Evolutionary conservation across 1,139 yeast species (phyloP).

Genomic region (Yamadazyma sp.): DNA sequence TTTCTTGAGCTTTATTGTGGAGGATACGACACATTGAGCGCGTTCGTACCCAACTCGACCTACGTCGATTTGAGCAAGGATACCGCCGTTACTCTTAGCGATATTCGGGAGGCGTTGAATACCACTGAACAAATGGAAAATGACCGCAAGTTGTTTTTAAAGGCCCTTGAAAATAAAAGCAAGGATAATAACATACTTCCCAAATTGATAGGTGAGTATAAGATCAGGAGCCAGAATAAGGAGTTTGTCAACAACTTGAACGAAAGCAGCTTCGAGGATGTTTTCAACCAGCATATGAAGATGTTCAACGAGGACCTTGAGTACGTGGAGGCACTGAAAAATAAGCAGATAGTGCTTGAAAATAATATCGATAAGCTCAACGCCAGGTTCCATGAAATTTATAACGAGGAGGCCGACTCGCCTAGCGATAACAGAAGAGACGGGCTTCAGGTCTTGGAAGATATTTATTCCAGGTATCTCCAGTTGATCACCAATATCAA

Average conservation of each 20-base stretch:
- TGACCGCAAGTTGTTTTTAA: conserved; percentile 40
- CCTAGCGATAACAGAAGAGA: conserved; percentile 37
- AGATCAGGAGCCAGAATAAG: conserved; percentile 13
- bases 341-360: conserved; percentile 45
- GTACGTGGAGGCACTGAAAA: conserved; percentile 36
- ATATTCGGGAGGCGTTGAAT: conserved; percentile 40
- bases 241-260: conserved; percentile 16
- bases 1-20: conserved; percentile 46
- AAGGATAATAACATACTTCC: conserved; percentile 52
- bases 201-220: conserved; percentile 48
- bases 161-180: conserved; percentile 44
- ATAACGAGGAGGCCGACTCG: conserved; percentile 12
- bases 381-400: conserved; percentile 29
- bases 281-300: conserved; percentile 37
- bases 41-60: conserved; percentile 52
- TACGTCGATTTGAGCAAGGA: conserved; percentile 42
- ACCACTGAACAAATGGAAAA: conserved; percentile 26
- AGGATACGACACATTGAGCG: conserved; percentile 39
- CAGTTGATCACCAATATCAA: conserved; percentile 61
- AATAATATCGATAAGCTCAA: conserved; percentile 42
- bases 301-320: conserved; percentile 42
- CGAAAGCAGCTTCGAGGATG: conserved; percentile 31
- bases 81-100: conserved; percentile 34
- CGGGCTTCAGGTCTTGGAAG: conserved; percentile 55
- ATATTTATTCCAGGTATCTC: conserved; percentile 50